A percentile compares a stretch with the other conserved stretches of the same genome.
Evolutionary conservation across 108 stramenopile species (phyloP).

Genomic region (Fragilaria crotonensis): DNA sequence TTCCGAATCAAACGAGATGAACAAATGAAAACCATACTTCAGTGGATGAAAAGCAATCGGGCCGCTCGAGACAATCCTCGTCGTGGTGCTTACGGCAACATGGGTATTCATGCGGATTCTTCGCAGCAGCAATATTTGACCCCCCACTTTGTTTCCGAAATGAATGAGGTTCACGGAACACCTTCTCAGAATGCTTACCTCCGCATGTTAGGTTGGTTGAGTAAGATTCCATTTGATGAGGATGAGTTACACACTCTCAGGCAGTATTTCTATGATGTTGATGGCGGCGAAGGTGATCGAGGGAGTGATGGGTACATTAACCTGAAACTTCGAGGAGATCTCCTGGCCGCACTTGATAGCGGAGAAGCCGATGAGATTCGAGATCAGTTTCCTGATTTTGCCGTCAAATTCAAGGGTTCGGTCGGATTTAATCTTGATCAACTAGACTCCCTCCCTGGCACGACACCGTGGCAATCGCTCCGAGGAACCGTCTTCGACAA

Average conservation of each 20-base stretch:
- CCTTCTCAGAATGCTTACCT: constrained; percentile 80
- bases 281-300: constrained; percentile 51
- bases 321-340: constrained; percentile 72
- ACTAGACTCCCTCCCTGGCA: constrained; percentile 4
- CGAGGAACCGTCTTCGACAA: constrained; percentile 15
- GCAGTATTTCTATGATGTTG: constrained; percentile 75
- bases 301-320: constrained; percentile 70
- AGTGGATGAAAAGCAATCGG: constrained; percentile 79
- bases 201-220: constrained; percentile 76
- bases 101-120: constrained; percentile 4
- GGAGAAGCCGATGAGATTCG: constrained; percentile 74
- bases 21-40: constrained; percentile 78
- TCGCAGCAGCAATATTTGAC: constrained; percentile 39
- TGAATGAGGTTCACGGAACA: constrained; percentile 55
- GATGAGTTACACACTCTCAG: constrained; percentile 73
- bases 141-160: constrained; percentile 49
- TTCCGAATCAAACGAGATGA: constrained; percentile 73
- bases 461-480: constrained; percentile 22
- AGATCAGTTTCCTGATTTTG: constrained; percentile 44
- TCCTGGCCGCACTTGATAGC: constrained; percentile 77
- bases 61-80: constrained; percentile 24
- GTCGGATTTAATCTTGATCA: constrained; percentile 59
- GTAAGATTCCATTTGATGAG: constrained; percentile 85
- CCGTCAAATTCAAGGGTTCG: constrained; percentile 27
- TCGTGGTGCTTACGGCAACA: constrained; percentile 1